Evolutionary conservation across 225 moss, liverwort and hornwort genomes (phyloP).

Genomic region (Ulota crispa): DNA sequence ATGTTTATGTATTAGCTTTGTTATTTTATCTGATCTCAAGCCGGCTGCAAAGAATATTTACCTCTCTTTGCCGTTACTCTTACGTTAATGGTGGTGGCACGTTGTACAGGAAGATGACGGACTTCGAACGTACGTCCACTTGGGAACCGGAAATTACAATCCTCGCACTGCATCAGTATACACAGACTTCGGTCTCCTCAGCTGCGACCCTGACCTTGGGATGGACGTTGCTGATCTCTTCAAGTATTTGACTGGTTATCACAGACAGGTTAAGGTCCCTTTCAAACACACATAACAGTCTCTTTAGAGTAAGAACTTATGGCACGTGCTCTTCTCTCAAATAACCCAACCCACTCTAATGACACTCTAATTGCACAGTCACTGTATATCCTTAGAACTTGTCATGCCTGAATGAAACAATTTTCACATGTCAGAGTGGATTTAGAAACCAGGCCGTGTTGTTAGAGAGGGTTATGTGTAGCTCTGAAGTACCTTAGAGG

Average conservation of each 20-base stretch:
- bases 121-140: slow-evolving; percentile 59
- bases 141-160: slow-evolving; percentile 66
- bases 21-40: neutral
- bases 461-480: neutral
- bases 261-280: slow-evolving; percentile 52
- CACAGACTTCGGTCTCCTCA: slow-evolving; percentile 62
- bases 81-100: neutral
- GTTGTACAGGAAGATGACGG: slow-evolving; percentile 55
- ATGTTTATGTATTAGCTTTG: neutral
- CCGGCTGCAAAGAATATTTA: neutral
- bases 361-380: neutral
- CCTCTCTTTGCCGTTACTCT: slow-evolving; percentile 1
- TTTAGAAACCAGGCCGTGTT: neutral
- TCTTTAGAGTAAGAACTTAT: neutral
- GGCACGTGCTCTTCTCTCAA: neutral
- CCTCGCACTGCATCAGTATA: slow-evolving; percentile 63
- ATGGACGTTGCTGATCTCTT: slow-evolving; percentile 67
- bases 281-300: neutral
- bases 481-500: neutral
- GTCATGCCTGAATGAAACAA: neutral
- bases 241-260: slow-evolving; percentile 65
- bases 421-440: neutral
- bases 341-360: neutral
- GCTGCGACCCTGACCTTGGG: slow-evolving; percentile 57
- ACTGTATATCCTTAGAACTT: neutral